Conservation (phyloP, 441 rosid genomes). For the Gossypium trilobum region DNA sequence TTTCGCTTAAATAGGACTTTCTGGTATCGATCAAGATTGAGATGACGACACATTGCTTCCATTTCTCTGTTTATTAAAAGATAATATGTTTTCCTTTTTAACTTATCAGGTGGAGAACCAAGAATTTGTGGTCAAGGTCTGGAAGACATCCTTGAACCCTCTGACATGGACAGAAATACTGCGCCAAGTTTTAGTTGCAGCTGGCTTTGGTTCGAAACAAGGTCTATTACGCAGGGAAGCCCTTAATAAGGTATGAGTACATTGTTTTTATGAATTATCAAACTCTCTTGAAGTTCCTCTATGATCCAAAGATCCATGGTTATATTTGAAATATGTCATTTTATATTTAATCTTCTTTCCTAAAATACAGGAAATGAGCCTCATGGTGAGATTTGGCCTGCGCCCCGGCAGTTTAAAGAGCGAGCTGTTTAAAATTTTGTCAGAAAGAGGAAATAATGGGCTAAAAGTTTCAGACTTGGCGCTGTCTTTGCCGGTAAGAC, state of each 20-base stretch:
- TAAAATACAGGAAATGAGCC: conserved; percentile 57
- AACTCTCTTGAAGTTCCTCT: conserved; percentile 3
- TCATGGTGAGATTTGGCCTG: conserved; percentile 68
- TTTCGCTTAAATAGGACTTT: background rate
- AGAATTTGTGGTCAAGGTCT: conserved; percentile 48
- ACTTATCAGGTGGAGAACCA: conserved; percentile 62
- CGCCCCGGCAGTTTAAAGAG: conserved; percentile 68
- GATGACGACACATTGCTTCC: background rate
- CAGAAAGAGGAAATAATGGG: conserved; percentile 64
- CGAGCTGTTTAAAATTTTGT: conserved; percentile 59
- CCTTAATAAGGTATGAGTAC: conserved; percentile 50
- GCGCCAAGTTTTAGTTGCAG: conserved; percentile 72
- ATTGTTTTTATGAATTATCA: background rate
- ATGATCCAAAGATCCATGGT: background rate
- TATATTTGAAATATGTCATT: conserved; percentile 9
- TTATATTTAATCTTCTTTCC: conserved; percentile 9
- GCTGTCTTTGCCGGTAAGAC: conserved; percentile 47
- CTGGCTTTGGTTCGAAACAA: conserved; percentile 78
- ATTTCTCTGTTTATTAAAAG: background rate
- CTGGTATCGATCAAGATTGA: background rate
- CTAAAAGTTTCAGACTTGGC: conserved; percentile 65
- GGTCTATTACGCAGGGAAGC: conserved; percentile 43
- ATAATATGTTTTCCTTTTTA: background rate
- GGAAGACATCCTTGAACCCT: conserved; percentile 79
- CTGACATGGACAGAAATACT: conserved; percentile 87